A percentile compares a stretch with the other conserved stretches of the same genome.
phyloP scores from a whole-genome alignment of 352 stramenopile species.

The Albugo laibachii region DNA sequence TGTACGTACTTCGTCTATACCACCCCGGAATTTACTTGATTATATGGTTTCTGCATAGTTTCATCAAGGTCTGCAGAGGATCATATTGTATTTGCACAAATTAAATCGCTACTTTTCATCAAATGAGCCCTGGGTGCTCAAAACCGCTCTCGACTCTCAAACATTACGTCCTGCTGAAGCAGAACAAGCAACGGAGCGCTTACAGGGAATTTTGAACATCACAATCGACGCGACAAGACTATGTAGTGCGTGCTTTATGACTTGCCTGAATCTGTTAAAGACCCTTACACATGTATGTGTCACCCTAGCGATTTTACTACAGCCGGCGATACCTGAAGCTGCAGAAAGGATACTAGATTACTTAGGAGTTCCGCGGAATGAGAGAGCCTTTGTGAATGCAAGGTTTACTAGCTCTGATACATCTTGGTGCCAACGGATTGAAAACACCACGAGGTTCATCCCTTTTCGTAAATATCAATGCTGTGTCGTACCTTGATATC shows the following conservation, averaged over 20 bases:
- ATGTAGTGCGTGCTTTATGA: slow-evolving; percentile 13
- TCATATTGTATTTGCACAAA: slow-evolving; percentile 65
- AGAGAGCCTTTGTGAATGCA: slow-evolving; percentile 29
- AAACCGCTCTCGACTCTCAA: slow-evolving; percentile 11
- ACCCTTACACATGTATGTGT: background rate
- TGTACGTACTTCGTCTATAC: slow-evolving; percentile 13
- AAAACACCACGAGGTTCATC: no score
- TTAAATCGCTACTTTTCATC: slow-evolving; percentile 69
- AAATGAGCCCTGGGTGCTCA: slow-evolving; percentile 58
- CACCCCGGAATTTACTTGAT: background rate
- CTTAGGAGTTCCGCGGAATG: slow-evolving; percentile 22
- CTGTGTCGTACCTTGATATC: no score
- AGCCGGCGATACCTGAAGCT: slow-evolving; percentile 37
- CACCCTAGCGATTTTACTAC: slow-evolving; percentile 37
- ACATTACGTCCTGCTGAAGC: slow-evolving; percentile 20
- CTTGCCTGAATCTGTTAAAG: background rate
- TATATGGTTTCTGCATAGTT: slow-evolving; percentile 22
- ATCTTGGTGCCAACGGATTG: no score
- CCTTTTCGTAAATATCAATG: no score
- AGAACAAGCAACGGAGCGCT: slow-evolving; percentile 15
- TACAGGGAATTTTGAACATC: slow-evolving; percentile 49
- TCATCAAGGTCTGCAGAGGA: slow-evolving; percentile 35
- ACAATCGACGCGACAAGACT: slow-evolving; percentile 43
- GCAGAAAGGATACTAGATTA: slow-evolving; percentile 50
- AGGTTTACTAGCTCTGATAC: no score